Evolutionary conservation across 2,329 filamentous ascomycete species (phyloP).

Genomic region (Hymenoscyphus scutula): DNA sequence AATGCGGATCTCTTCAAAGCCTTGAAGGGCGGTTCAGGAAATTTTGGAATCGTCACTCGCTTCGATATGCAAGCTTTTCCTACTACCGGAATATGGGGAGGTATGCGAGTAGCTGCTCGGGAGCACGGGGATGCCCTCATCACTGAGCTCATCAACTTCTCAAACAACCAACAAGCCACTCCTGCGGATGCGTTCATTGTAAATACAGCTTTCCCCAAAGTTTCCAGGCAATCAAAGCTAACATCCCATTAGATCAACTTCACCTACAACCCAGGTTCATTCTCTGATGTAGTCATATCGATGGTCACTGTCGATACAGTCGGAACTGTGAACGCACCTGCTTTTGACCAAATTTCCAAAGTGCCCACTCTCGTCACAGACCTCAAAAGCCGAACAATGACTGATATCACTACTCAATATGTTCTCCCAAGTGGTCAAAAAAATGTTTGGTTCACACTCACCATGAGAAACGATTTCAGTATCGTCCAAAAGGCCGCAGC

Average conservation of each 20-base stretch:
- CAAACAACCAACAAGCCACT: slow-evolving; percentile 18
- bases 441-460: slow-evolving; percentile 7
- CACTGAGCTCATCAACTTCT: slow-evolving; percentile 21
- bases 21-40: slow-evolving; percentile 54
- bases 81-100: slow-evolving; percentile 7
- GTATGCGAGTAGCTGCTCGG: slow-evolving; percentile 14
- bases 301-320: slow-evolving; percentile 58
- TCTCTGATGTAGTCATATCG: slow-evolving; percentile 31
- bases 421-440: not conserved
- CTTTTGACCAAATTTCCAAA: slow-evolving; percentile 11
- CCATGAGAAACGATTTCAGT: slow-evolving; percentile 5
- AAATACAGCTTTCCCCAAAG: no score
- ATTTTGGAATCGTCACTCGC: slow-evolving; percentile 52
- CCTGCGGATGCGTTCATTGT: slow-evolving; percentile 12
- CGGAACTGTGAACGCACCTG: slow-evolving; percentile 51
- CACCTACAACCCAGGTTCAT: slow-evolving; percentile 19
- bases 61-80: slow-evolving; percentile 17
- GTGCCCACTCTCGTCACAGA: not conserved
- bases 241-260: slow-evolving; percentile 12
- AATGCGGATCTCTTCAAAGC: slow-evolving; percentile 52
- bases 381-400: not conserved
- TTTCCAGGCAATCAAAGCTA: no score
- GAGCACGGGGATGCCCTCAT: slow-evolving; percentile 12
- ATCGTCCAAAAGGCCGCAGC: not conserved
- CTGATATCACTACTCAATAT: not conserved